Base-by-base conservation (phyloP, 148 eudicot genomes). In the Arbutus unedo region DNA sequence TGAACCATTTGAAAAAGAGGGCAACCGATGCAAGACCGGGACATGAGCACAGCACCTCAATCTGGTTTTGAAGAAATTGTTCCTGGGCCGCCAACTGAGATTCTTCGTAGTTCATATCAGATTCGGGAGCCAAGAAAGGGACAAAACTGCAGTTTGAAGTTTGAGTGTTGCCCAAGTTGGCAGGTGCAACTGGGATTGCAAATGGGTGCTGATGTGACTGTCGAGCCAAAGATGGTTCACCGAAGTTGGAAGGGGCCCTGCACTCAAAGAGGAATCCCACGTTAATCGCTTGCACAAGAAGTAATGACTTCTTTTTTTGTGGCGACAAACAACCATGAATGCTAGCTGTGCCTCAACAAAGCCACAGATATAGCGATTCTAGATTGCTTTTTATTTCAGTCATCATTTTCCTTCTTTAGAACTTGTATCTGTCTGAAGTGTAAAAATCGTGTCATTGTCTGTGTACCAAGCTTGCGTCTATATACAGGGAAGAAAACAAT, bases 171-270 rank as follows among this genome's bases (percentile, higher is more conserved):
- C 43, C 71, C 51, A 84, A 72, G 81, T 59, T 87, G 79, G 80
- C 85, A 74, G 85, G 87, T n/a, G 87, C 91, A 75, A 85, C 87
- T 45, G 87, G 49, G 59, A 83, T 54, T 81, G 86, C 83, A 76
- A 73, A 56, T 49, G 82, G 86, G 83, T 86, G 86, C 59, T 68
- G 86, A 41, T 86, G 89, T 14, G 84, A 38, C 15, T 86, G 91
- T 82, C 82, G 89, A 86, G 83, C 76, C 13, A 81, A 49, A 75
- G 82, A 82, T 72, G 59, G 82, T 67, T 83, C 90, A 77, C 50
- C 81, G 19, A 84, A 74, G 71, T 66, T 66, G 44, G 16, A 98
- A 77, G 92, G 90, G 73, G 88, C 86, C 98, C 98, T 94, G 90
- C 78, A 82, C 73, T 75, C 77, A 73, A 73, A 48, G 62, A 72